Conservation (phyloP, 2,329 filamentous ascomycete species). For the Hansfordia pulvinata region DNA sequence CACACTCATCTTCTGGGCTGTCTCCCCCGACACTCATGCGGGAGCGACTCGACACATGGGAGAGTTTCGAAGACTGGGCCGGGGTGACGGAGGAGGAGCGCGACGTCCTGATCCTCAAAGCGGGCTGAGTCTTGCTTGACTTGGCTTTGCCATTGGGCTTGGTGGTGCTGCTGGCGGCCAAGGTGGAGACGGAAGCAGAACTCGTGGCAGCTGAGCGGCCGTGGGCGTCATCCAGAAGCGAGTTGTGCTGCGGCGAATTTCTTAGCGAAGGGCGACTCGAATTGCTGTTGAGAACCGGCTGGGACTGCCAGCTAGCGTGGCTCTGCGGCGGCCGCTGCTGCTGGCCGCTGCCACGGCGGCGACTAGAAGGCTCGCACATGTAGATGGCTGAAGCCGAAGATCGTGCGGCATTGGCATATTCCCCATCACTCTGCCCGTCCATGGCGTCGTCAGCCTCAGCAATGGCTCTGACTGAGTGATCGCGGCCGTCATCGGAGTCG, state of each 20-base stretch:
- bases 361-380: too few species aligned
- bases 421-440: too few species aligned
- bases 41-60: slow-evolving; percentile 31
- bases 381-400: too few species aligned
- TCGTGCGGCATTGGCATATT: too few species aligned
- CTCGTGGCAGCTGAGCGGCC: slow-evolving; percentile 25
- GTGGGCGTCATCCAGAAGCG: slow-evolving; percentile 17
- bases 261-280: slow-evolving; percentile 11
- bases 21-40: too few species aligned
- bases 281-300: slow-evolving; percentile 7
- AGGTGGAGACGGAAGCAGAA: slow-evolving; percentile 22
- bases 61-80: slow-evolving; percentile 21
- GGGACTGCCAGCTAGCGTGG: slow-evolving; percentile 6
- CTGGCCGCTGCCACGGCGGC: too few species aligned
- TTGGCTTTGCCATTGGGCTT: too few species aligned
- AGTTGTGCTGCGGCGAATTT: too few species aligned
- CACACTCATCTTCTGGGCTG: too few species aligned
- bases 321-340: too few species aligned
- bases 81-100: slow-evolving; percentile 14
- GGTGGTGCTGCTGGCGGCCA: slow-evolving; percentile 20
- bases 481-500: slow-evolving; percentile 29
- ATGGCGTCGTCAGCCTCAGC: slow-evolving; percentile 36
- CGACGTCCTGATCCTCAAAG: slow-evolving; percentile 24
- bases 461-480: slow-evolving; percentile 38
- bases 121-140: slow-evolving; percentile 13